phyloP scores from a whole-genome alignment of 371 early-diverging fungal genomes.

The Mucor indicus region DNA sequence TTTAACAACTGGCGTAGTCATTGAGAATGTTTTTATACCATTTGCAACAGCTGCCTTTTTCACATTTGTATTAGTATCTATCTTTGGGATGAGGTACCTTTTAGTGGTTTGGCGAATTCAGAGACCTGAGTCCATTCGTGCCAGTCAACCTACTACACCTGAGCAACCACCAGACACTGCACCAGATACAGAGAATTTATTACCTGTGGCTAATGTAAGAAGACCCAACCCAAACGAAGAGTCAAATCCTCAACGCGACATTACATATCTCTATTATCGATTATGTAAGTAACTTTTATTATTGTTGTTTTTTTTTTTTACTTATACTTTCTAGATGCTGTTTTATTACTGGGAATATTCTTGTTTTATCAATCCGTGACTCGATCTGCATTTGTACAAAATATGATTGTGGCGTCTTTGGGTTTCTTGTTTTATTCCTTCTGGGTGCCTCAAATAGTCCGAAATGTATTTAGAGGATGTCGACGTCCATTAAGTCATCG shows the following conservation, averaged over 20 bases:
- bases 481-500: slow-evolving; percentile 56
- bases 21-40: slow-evolving; percentile 58
- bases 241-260: slow-evolving; percentile 19
- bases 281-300: slow-evolving; percentile 13
- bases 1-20: slow-evolving; percentile 59
- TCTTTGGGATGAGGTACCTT: slow-evolving; percentile 74
- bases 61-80: slow-evolving; percentile 66
- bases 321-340: slow-evolving; percentile 31
- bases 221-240: slow-evolving; percentile 15
- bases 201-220: slow-evolving; percentile 15
- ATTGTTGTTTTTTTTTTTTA: neutral
- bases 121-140: slow-evolving; percentile 50
- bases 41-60: slow-evolving; percentile 69
- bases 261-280: slow-evolving; percentile 19
- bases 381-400: slow-evolving; percentile 49
- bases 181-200: slow-evolving; percentile 4
- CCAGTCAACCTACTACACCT: slow-evolving; percentile 18
- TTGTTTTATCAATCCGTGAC: slow-evolving; percentile 65
- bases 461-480: slow-evolving; percentile 64
- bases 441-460: slow-evolving; percentile 80
- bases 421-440: slow-evolving; percentile 64
- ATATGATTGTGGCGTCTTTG: slow-evolving; percentile 43
- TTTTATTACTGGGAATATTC: slow-evolving; percentile 60
- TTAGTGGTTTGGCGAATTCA: slow-evolving; percentile 71
- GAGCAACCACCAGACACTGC: neutral